phyloP scores from a whole-genome alignment of 1,139 yeast species.

The Hemisphaericaspora lyxosophila region DNA sequence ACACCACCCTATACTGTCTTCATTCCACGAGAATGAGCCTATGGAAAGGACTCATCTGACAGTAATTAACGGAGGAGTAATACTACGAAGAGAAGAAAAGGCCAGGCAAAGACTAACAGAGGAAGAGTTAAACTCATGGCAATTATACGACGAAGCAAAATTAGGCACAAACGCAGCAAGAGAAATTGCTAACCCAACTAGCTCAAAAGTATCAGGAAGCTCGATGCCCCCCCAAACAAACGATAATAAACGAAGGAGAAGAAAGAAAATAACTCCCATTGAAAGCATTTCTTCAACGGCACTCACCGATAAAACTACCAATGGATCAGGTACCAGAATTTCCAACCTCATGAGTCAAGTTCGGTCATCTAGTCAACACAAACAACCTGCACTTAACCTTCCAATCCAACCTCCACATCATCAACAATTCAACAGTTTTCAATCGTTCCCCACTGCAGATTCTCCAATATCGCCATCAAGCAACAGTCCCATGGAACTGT shows the following conservation, averaged over 20 bases:
- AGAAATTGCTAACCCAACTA: neutral
- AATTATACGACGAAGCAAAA: conserved; percentile 35
- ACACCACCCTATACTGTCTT: conserved; percentile 3
- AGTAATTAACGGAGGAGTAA: conserved; percentile 43
- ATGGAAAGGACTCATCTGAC: conserved; percentile 13
- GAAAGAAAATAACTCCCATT: conserved; percentile 24
- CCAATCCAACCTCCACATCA: conserved; percentile 10
- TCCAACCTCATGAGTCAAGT: conserved; percentile 30
- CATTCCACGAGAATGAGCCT: conserved; percentile 7
- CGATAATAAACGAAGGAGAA: conserved; percentile 20
- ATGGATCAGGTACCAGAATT: conserved; percentile 20
- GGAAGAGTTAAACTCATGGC: conserved; percentile 45
- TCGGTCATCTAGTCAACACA: conserved; percentile 10
- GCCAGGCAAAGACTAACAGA: conserved; percentile 29
- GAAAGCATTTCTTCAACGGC: neutral
- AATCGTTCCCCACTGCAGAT: conserved; percentile 7
- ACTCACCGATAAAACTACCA: conserved; percentile 1
- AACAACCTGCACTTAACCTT: neutral
- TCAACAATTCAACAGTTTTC: conserved; percentile 1
- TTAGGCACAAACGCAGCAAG: conserved; percentile 9
- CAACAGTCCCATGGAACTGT: conserved; percentile 15
- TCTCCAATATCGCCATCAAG: conserved; percentile 14
- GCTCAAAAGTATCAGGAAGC: neutral
- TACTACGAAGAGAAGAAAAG: conserved; percentile 36
- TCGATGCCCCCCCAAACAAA: neutral